Evolutionary conservation across 2,329 filamentous ascomycete species (phyloP).

Genomic region (Chaetomium olivaceum): DNA sequence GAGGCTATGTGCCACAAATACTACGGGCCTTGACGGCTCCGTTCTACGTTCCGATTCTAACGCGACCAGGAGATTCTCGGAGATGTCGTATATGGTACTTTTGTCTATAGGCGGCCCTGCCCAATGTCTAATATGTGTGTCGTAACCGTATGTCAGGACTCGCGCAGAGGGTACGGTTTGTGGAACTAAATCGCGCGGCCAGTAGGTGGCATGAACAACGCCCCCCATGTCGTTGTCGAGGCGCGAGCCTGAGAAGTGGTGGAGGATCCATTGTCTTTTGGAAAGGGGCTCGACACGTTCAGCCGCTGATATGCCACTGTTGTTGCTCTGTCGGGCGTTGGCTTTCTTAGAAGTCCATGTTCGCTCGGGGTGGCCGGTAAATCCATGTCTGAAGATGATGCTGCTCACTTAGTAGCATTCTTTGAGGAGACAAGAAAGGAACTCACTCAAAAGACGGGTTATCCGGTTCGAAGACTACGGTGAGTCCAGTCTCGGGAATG

Average conservation of each 20-base stretch:
- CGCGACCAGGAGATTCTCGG: constrained; percentile 38
- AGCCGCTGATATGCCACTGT: neutral
- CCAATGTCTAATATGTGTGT: constrained; percentile 35
- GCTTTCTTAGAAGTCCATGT: constrained; percentile 26
- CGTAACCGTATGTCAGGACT: constrained; percentile 38
- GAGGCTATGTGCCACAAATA: constrained; percentile 40
- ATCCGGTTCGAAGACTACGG: constrained; percentile 24
- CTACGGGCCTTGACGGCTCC: constrained; percentile 30
- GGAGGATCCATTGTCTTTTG: neutral
- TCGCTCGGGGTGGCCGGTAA: constrained; percentile 29
- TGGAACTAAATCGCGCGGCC: constrained; percentile 29
- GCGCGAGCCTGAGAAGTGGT: neutral
- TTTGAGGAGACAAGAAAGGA: neutral
- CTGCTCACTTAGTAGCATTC: constrained; percentile 2
- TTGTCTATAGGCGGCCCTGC: constrained; percentile 30
- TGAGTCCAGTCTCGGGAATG: neutral
- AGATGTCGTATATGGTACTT: constrained; percentile 38
- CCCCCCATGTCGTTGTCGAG: neutral
- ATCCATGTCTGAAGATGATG: constrained; percentile 30
- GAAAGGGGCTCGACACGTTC: neutral
- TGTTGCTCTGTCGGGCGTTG: no score
- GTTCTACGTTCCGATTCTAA: constrained; percentile 33
- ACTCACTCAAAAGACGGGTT: constrained; percentile 18
- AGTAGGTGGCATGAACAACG: constrained; percentile 15
- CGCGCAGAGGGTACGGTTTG: constrained; percentile 31